phyloP scores from a whole-genome alignment of 2,329 filamentous ascomycete species.

The Fusarium odoratissimum region DNA sequence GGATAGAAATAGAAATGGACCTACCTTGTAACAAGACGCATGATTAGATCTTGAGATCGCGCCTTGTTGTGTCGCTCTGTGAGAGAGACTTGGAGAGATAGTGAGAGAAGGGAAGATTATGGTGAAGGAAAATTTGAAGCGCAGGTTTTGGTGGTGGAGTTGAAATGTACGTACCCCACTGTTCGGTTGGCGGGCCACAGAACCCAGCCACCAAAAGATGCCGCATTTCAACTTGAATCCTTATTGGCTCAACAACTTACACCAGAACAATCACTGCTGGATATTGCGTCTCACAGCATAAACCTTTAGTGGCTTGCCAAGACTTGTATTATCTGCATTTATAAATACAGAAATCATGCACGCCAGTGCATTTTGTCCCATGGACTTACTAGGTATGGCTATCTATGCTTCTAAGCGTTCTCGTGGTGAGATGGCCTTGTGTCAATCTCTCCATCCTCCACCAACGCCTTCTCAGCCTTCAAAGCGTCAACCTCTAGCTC shows the following conservation, averaged over 20 bases:
- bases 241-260: constrained; percentile 21
- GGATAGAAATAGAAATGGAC: background rate
- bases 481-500: constrained; percentile 31
- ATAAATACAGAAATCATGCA: background rate
- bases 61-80: background rate
- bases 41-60: background rate
- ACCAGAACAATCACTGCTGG: background rate
- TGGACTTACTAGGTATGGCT: background rate
- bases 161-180: background rate
- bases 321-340: background rate
- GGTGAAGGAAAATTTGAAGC: constrained; percentile 23
- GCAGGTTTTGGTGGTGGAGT: constrained; percentile 19
- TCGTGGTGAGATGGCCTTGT: constrained; percentile 31
- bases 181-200: constrained; percentile 27
- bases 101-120: background rate
- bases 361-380: background rate
- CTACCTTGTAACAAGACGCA: background rate
- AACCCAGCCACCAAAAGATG: constrained; percentile 2
- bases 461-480: constrained; percentile 36
- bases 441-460: constrained; percentile 32
- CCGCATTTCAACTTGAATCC: background rate
- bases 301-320: background rate
- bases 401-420: constrained; percentile 14
- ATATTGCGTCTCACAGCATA: background rate
- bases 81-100: background rate